Conservation (phyloP, 1,139 yeast genomes). For the Yamadazyma atmosphaerica region DNA sequence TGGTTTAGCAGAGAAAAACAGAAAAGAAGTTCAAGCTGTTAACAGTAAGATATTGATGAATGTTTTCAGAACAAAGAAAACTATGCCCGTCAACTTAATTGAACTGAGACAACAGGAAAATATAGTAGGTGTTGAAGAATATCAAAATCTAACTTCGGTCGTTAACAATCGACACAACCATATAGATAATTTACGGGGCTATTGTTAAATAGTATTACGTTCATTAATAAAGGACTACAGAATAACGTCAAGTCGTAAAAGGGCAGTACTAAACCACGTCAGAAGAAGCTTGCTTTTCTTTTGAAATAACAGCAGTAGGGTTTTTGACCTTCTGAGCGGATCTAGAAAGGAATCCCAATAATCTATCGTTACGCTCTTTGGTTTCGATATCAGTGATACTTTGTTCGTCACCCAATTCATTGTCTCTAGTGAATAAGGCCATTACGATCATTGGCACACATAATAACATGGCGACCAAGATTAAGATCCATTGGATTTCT, state of each 20-base stretch:
- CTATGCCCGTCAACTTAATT: neutral
- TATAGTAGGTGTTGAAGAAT: neutral
- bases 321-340: conserved; percentile 16
- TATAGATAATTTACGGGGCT: neutral
- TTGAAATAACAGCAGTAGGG: neutral
- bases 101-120: neutral
- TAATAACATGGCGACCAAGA: conserved; percentile 31
- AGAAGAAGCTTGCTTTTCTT: neutral
- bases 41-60: neutral
- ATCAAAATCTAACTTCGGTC: neutral
- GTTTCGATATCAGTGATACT: conserved; percentile 13
- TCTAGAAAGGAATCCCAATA: neutral
- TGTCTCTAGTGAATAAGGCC: conserved; percentile 36
- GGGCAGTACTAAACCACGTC: neutral
- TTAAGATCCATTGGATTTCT: conserved; percentile 33
- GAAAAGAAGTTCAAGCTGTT: neutral
- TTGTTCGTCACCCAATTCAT: conserved; percentile 28
- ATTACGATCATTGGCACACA: conserved; percentile 33
- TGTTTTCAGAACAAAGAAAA: neutral
- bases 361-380: conserved; percentile 2
- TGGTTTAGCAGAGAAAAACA: neutral
- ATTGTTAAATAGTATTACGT: too few species aligned
- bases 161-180: neutral
- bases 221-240: neutral
- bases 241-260: neutral